A percentile compares a stretch with the other conserved stretches of the same genome.
Evolutionary conservation across 352 stramenopile species (phyloP).

Genomic region (Peronospora belbahrii): DNA sequence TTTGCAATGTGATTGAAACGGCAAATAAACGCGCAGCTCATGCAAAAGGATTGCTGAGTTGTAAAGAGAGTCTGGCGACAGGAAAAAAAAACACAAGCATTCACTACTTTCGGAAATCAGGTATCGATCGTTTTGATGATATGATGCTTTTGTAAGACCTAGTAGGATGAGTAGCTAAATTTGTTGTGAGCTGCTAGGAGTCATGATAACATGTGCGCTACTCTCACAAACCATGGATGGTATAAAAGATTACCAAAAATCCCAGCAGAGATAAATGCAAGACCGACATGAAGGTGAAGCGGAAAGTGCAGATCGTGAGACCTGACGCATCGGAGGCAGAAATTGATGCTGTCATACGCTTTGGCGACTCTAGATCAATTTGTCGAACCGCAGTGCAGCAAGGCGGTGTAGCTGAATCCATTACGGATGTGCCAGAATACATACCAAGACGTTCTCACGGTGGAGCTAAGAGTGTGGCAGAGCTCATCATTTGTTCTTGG

Average conservation of each 20-base stretch:
- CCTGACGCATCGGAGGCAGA: conserved; percentile 95
- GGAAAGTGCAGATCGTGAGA: conserved; percentile 97
- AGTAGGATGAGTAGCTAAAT: too few species aligned
- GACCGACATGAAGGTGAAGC: conserved; percentile 94
- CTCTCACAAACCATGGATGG: conserved; percentile 96
- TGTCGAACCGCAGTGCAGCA: conserved; percentile 83
- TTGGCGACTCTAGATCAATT: conserved; percentile 66
- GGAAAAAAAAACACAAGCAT: conserved; percentile 89
- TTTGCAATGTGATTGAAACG: conserved; percentile 86
- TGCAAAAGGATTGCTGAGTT: conserved; percentile 82
- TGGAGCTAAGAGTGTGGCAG: conserved; percentile 95
- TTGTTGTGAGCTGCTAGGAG: too few species aligned
- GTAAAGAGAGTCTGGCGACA: conserved; percentile 91
- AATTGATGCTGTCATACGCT: conserved; percentile 94
- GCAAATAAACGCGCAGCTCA: conserved; percentile 89
- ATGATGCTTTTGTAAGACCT: background rate
- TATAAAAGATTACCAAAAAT: conserved; percentile 97
- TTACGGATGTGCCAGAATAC: conserved; percentile 92
- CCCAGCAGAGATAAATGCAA: conserved; percentile 98
- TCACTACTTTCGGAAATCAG: conserved; percentile 56
- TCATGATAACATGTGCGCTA: conserved; percentile 95
- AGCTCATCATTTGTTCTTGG: conserved; percentile 99
- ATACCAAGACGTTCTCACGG: conserved; percentile 95
- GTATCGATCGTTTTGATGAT: conserved; percentile 13
- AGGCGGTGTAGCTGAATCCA: conserved; percentile 56